Evolutionary conservation across 2,329 filamentous ascomycete genomes (phyloP).

Genomic region (Rachicladosporium sp.): DNA sequence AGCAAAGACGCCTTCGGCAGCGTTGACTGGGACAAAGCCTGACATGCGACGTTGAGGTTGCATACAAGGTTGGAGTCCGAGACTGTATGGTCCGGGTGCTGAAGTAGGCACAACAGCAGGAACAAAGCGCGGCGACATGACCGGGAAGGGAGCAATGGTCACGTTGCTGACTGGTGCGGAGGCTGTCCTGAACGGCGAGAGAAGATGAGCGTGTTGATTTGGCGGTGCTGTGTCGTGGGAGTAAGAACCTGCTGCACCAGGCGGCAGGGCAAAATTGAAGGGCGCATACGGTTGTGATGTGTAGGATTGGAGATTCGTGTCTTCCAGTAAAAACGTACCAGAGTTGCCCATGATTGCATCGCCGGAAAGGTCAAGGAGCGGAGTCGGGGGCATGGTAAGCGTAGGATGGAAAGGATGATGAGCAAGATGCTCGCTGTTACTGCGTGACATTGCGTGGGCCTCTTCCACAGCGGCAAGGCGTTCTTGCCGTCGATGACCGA

Average conservation of each 20-base stretch:
- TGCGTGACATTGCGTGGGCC: slow-evolving; percentile 5
- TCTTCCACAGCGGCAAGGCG: slow-evolving; percentile 7
- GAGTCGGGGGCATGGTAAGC: neutral
- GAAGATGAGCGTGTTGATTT: slow-evolving; percentile 4
- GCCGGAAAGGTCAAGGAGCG: slow-evolving; percentile 11
- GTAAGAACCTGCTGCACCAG: slow-evolving; percentile 2
- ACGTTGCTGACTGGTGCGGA: slow-evolving; percentile 19
- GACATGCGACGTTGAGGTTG: neutral
- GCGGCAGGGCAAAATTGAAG: slow-evolving; percentile 1
- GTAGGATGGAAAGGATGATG: slow-evolving; percentile 3
- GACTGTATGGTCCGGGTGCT: slow-evolving; percentile 10
- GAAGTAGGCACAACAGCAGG: slow-evolving; percentile 3
- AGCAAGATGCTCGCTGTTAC: neutral
- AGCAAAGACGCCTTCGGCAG: no score
- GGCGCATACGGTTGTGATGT: slow-evolving; percentile 6
- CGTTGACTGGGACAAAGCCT: no score
- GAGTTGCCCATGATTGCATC: slow-evolving; percentile 36
- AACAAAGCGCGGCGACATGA: slow-evolving; percentile 15
- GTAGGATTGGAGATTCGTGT: slow-evolving; percentile 29
- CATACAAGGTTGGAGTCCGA: slow-evolving; percentile 17
- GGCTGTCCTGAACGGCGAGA: neutral
- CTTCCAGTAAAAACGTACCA: slow-evolving; percentile 36
- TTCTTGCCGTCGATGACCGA: slow-evolving; percentile 9
- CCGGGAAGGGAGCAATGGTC: slow-evolving; percentile 20
- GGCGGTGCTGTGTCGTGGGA: slow-evolving; percentile 9